Conservation (phyloP, 1,284 basidiomycete species). For the Heimioporus retisporus region DNA sequence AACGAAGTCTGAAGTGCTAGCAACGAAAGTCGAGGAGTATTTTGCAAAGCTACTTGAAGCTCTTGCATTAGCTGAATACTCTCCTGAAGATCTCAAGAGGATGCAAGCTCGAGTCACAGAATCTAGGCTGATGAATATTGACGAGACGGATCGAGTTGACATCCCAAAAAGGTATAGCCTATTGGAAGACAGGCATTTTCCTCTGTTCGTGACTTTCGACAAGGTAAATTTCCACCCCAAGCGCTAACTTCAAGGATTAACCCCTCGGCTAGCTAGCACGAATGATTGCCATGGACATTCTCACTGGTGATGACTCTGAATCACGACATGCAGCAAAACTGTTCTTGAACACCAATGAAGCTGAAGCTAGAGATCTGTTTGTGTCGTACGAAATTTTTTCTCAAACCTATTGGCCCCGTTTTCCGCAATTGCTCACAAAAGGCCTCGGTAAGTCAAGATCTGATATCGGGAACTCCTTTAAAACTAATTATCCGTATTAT, state of each 20-base stretch:
- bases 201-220: constrained; percentile 76
- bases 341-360: constrained; percentile 30
- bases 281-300: constrained; percentile 35
- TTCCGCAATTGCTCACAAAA: constrained; percentile 65
- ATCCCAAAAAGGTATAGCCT: constrained; percentile 69
- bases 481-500: constrained; percentile 4
- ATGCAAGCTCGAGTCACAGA: constrained; percentile 38
- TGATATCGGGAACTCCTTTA: neutral
- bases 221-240: constrained; percentile 50
- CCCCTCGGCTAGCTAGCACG: constrained; percentile 14
- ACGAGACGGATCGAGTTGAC: constrained; percentile 58
- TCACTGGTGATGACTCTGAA: constrained; percentile 22
- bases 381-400: constrained; percentile 66
- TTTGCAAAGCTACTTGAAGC: constrained; percentile 65
- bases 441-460: constrained; percentile 56
- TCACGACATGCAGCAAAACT: constrained; percentile 11
- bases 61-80: constrained; percentile 51
- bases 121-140: constrained; percentile 56
- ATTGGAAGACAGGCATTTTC: constrained; percentile 71
- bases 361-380: constrained; percentile 28
- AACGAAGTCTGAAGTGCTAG: constrained; percentile 74
- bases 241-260: constrained; percentile 8
- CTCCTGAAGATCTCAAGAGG: constrained; percentile 50
- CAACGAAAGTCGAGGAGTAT: constrained; percentile 73
- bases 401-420: constrained; percentile 71